These are phyloP conservation scores for Termitomyces heimii DNA, from an alignment of 768 basidiomycete genomes.

Conservation along the genomic window DNA sequence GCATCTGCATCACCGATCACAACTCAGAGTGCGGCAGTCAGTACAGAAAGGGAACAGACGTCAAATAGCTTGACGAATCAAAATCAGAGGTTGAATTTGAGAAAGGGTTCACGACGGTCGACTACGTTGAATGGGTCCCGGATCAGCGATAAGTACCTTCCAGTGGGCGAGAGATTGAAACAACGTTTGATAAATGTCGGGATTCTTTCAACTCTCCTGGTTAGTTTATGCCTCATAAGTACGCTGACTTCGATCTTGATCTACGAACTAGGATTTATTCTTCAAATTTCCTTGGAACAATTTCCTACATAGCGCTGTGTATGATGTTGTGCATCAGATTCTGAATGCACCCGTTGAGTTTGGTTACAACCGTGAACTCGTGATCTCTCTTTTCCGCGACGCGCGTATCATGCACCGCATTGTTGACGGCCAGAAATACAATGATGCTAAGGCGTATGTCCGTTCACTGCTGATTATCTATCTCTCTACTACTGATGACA, in stretches of 20 bases:
- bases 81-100: slow-evolving; percentile 31
- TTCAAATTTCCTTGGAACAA: slow-evolving; percentile 98
- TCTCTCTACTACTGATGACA: not conserved
- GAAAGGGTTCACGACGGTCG: slow-evolving; percentile 49
- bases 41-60: slow-evolving; percentile 16
- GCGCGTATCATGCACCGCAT: slow-evolving; percentile 80
- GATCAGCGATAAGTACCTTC: slow-evolving; percentile 31
- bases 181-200: slow-evolving; percentile 66
- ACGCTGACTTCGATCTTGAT: not conserved
- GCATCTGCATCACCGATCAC: slow-evolving; percentile 24
- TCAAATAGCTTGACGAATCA: slow-evolving; percentile 26
- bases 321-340: slow-evolving; percentile 94
- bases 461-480: not conserved
- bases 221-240: slow-evolving; percentile 28
- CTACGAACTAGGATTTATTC: slow-evolving; percentile 69
- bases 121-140: slow-evolving; percentile 23
- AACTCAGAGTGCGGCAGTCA: slow-evolving; percentile 17
- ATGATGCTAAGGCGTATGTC: slow-evolving; percentile 69
- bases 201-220: slow-evolving; percentile 72
- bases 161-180: slow-evolving; percentile 79
- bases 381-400: slow-evolving; percentile 81
- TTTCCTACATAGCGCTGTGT: slow-evolving; percentile 93
- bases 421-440: slow-evolving; percentile 76
- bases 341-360: slow-evolving; percentile 81
- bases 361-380: slow-evolving; percentile 82